Conservation (phyloP, 2,329 filamentous ascomycete genomes). For the Colletotrichum tabaci region DNA sequence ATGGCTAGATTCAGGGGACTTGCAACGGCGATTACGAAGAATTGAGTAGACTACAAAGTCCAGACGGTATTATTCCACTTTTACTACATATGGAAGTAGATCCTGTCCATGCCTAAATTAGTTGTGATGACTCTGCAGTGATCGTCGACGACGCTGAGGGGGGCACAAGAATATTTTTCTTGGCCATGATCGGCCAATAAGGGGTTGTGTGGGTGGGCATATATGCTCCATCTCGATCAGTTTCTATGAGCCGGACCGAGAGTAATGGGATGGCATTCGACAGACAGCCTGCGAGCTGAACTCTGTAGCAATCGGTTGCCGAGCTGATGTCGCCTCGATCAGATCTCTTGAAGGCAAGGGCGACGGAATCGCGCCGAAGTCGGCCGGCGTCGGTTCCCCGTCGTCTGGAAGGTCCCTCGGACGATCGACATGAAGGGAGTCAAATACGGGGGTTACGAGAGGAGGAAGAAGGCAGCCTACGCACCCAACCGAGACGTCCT, state of each 20-base stretch:
- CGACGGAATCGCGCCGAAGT: background rate
- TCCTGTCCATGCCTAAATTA: too few species aligned
- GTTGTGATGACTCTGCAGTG: background rate
- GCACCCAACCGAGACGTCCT: too few species aligned
- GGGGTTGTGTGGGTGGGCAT: background rate
- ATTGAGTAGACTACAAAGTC: slow-evolving; percentile 36
- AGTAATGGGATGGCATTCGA: background rate
- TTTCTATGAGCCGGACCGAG: background rate
- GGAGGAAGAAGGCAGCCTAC: too few species aligned
- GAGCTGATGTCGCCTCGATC: background rate
- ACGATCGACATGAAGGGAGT: background rate
- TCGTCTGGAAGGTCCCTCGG: background rate
- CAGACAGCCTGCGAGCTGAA: too few species aligned
- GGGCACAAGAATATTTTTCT: background rate
- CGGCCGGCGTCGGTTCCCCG: background rate
- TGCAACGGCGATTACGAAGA: slow-evolving; percentile 30
- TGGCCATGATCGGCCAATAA: background rate
- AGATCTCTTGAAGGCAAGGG: background rate
- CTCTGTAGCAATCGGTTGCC: background rate
- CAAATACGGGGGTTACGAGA: too few species aligned
- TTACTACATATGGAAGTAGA: background rate
- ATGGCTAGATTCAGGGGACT: slow-evolving; percentile 22
- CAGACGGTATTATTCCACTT: slow-evolving; percentile 4
- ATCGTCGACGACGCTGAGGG: background rate
- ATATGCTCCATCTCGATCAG: background rate